Percentiles rank a stretch among this genome's conserved stretches.
These are phyloP conservation scores for Coemansia reversa DNA, from an alignment of 192 early-diverging fungal genomes.

Conservation along the genomic window DNA sequence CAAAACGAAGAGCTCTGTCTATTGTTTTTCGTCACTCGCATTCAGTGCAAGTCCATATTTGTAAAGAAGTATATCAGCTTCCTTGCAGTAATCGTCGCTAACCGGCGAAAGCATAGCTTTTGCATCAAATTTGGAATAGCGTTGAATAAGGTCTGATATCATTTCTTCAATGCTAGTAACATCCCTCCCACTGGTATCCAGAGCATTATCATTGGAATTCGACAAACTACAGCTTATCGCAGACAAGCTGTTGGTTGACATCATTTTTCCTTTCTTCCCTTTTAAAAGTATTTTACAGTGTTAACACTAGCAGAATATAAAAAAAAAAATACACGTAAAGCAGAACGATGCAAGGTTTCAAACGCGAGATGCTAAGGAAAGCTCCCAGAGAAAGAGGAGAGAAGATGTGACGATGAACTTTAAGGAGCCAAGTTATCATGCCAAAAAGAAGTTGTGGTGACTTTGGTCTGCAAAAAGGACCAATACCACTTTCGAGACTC, in stretches of 20 bases:
- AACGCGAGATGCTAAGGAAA: background rate
- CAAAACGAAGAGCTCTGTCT: background rate
- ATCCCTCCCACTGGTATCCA: background rate
- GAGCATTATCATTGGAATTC: background rate
- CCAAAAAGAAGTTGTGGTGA: background rate
- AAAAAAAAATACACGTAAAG: background rate
- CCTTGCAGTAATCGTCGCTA: constrained; percentile 5
- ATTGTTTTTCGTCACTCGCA: background rate
- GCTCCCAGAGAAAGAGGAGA: background rate
- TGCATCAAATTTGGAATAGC: constrained; percentile 16
- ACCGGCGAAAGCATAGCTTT: constrained; percentile 7
- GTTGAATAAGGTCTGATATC: constrained; percentile 10
- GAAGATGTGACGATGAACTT: background rate
- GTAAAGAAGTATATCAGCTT: constrained; percentile 12
- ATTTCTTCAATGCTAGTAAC: background rate
- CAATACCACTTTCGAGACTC: background rate
- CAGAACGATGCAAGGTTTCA: background rate
- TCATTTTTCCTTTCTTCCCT: background rate
- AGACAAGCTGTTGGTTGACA: background rate
- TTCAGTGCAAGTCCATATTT: background rate
- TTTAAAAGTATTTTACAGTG: background rate
- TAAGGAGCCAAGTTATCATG: background rate
- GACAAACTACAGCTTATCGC: background rate
- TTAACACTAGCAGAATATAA: background rate
- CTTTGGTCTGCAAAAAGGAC: background rate